These are phyloP conservation scores for Pichia sp. DNA, from an alignment of 1,139 yeast genomes.

Conservation along the genomic window DNA sequence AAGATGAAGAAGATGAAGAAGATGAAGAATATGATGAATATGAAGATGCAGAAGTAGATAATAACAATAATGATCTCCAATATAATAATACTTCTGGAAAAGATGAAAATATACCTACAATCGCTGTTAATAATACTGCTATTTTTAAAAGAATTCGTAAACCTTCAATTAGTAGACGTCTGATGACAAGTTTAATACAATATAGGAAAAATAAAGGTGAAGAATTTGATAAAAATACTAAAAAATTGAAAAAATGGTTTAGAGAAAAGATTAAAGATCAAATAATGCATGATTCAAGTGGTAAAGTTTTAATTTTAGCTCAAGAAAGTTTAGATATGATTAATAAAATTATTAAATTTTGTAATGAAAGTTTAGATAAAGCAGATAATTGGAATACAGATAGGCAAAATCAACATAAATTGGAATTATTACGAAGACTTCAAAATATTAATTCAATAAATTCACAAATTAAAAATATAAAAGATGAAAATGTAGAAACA, in stretches of 20 bases:
- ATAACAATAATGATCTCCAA: background rate
- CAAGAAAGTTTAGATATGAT: constrained; percentile 89
- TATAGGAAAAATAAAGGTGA: constrained; percentile 17
- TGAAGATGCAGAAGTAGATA: constrained; percentile 14
- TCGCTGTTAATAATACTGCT: constrained; percentile 11
- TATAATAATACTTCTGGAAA: background rate
- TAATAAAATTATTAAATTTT: constrained; percentile 70
- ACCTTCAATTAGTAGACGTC: constrained; percentile 22
- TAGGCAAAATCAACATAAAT: constrained; percentile 25
- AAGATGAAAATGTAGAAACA: constrained; percentile 5
- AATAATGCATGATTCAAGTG: constrained; percentile 39
- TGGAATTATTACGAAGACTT: constrained; percentile 22
- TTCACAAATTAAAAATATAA: background rate
- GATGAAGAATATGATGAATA: constrained; percentile 10
- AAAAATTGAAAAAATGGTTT: constrained; percentile 23
- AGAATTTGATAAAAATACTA: constrained; percentile 7
- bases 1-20: constrained; percentile 11
- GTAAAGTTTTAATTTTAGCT: constrained; percentile 71
- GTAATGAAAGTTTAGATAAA: constrained; percentile 73
- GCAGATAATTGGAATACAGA: constrained; percentile 69
- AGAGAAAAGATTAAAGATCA: constrained; percentile 25
- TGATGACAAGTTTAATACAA: constrained; percentile 24
- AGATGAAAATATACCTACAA: constrained; percentile 12
- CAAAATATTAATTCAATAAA: constrained; percentile 19
- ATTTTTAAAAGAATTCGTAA: constrained; percentile 14